Evolutionary conservation across 331 rosid genomes (phyloP), one percentile per base, ranked within the genome.

Genomic region (Dryas integrifolia): DNA sequence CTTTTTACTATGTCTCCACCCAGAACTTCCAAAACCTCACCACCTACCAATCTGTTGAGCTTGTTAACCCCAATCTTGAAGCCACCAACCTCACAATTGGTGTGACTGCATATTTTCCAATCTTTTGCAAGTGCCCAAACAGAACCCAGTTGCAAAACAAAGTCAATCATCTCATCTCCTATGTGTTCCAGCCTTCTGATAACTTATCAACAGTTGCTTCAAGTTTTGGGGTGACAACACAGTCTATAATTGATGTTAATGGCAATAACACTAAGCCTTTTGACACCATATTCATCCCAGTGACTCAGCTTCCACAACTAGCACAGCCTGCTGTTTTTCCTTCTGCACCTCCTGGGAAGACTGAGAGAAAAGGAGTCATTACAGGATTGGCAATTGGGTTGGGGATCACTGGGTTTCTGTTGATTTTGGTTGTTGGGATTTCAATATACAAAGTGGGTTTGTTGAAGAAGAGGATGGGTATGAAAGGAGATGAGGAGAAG

Each of bases 81-180:
- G 0, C 92, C 9, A 75, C 72, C 8, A 47, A 88, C 64, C 80
- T 95, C 12, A 0, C 70, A 0, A 60, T 89, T 63, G 98, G 98
- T 0, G 87, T 1, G 15, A 55, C n/a, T 11, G 85, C 18, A n/a
- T 10, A 85, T 0, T 89, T 95, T 43, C 98, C 98, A 0, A 57
- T 95, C 62, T 95, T 95, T 70, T 95, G 97, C 76, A 86, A 73
- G 81, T 95, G 99, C 30, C 99, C 99, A 0, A 85, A 35, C 76
- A 55, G 16, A 2, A 69, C 85, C 51, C 87, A 69, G 56, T 0
- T 18, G 75, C 76, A 18, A 13, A 83, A 73, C 44, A 38, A 50
- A 18, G 51, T 30, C 18, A 86, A 75, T 44, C 81, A 58, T 70
- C 79, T 92, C 35, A 74, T 95, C 14, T 84, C 98, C 16, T 95